Conservation (phyloP, 2,329 filamentous ascomycete species). For the Knufia petricola region DNA sequence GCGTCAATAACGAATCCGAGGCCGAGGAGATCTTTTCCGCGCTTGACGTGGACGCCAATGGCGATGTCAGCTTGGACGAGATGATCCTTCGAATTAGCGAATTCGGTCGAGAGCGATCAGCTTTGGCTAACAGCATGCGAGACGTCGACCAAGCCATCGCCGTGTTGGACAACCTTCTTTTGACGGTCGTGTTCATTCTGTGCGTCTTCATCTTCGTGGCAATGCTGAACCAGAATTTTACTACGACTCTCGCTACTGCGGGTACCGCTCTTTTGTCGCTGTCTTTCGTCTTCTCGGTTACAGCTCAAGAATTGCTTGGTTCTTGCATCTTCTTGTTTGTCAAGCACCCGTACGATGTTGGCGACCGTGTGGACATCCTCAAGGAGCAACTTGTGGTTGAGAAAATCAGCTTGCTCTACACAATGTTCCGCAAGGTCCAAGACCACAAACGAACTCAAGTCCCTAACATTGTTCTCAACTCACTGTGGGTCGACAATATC, state of each 20-base stretch:
- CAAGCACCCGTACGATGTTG: slow-evolving; percentile 95
- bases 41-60: slow-evolving; percentile 80
- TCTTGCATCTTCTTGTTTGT: slow-evolving; percentile 98
- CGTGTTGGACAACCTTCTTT: slow-evolving; percentile 77
- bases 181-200: slow-evolving; percentile 70
- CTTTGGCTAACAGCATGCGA: slow-evolving; percentile 87
- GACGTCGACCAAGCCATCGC: slow-evolving; percentile 91
- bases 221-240: slow-evolving; percentile 79
- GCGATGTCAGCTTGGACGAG: slow-evolving; percentile 89
- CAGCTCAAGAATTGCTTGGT: slow-evolving; percentile 88
- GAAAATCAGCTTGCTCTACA: slow-evolving; percentile 88
- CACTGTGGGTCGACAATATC: slow-evolving; percentile 90
- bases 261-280: slow-evolving; percentile 86
- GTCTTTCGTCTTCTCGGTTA: slow-evolving; percentile 93
- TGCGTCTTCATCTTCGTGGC: slow-evolving; percentile 79
- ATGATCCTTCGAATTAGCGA: slow-evolving; percentile 84
- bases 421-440: slow-evolving; percentile 75
- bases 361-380: slow-evolving; percentile 78
- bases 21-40: slow-evolving; percentile 76
- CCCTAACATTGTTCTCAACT: slow-evolving; percentile 86
- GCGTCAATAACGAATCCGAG: slow-evolving; percentile 59
- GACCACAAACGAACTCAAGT: slow-evolving; percentile 72
- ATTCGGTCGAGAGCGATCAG: slow-evolving; percentile 74
- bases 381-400: slow-evolving; percentile 68
- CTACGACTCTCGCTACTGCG: slow-evolving; percentile 76